Evolutionary conservation across 2,329 filamentous ascomycete species (phyloP).

Genomic region (Neofusicoccum umdonicola): DNA sequence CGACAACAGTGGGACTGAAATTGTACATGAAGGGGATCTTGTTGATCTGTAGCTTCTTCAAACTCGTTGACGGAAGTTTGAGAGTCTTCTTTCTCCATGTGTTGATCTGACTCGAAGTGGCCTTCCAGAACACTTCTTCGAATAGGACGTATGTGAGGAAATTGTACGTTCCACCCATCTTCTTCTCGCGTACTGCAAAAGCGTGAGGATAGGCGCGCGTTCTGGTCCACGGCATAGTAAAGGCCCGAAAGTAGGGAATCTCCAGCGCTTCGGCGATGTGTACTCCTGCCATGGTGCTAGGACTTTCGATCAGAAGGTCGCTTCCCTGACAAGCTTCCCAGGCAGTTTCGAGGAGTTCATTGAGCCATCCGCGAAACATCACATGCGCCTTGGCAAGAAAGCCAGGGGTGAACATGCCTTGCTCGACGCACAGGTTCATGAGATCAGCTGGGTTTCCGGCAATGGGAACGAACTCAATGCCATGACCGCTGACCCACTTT

Average conservation of each 20-base stretch:
- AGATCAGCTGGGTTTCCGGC: constrained; percentile 90
- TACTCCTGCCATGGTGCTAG: constrained; percentile 94
- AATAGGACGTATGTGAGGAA: constrained; percentile 95
- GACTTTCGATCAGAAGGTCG: constrained; percentile 90
- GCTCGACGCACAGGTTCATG: constrained; percentile 94
- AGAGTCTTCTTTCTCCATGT: constrained; percentile 83
- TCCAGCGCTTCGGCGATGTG: constrained; percentile 91
- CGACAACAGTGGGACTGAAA: constrained; percentile 91
- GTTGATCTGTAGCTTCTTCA: constrained; percentile 92
- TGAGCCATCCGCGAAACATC: constrained; percentile 87
- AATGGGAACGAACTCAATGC: constrained; percentile 86
- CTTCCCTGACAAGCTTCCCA: constrained; percentile 82
- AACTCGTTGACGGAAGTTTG: constrained; percentile 72
- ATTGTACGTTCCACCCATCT: constrained; percentile 94
- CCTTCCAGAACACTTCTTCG: constrained; percentile 95
- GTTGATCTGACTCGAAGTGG: constrained; percentile 87
- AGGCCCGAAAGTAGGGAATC: constrained; percentile 95
- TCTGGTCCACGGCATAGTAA: constrained; percentile 98
- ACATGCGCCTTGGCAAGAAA: constrained; percentile 79
- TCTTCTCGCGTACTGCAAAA: constrained; percentile 87
- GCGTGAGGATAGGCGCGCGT: constrained; percentile 95
- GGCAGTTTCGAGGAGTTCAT: constrained; percentile 77
- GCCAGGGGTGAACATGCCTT: constrained; percentile 92
- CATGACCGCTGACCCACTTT: constrained; percentile 84
- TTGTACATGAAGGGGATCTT: constrained; percentile 99